Base-by-base conservation (phyloP, 164 flowering plant genomes). In the Taxillus chinensis region DNA sequence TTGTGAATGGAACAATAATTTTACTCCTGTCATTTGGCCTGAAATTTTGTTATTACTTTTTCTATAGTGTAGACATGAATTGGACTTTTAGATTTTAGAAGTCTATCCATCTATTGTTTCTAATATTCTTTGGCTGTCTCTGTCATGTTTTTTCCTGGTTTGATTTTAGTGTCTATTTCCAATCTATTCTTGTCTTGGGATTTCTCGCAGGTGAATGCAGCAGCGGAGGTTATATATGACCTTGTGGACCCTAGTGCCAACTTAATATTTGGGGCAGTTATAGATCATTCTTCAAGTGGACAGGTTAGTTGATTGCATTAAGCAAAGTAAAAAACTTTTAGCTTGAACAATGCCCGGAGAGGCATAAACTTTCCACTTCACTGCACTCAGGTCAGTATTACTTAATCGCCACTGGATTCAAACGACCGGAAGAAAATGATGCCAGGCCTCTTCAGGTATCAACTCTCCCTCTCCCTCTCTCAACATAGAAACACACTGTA, bases 311-410 rank as follows among this genome's bases (percentile, higher is more conserved):
- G 48, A 45, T 7, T 7, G 2, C 9, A 45, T 7, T 45, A 7
- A 7, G 9, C 48, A 45, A 45, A 45, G 27, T 27, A 27, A 27
- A 27, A 27, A 27, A 27, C 27, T 27, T 27, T 27, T 27, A 27
- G 27, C 27, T 7, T 45, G 9, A 45, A 1, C 11, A 45, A 11
- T 11, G 11, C 48, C 7, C 2, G 7, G 48, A 45, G 27, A 27
- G 27, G 27, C 27, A 27, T 27, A 27, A 27, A 27, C 27, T 27
- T 27, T 45, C 48, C 7, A 11, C 48, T 7, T 45, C 7, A 63
- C 46, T 57, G 40, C 49, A 10, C 57, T 61, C 71, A 72, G 75
- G 71, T 72, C 27, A 72, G 75, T 68, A 72, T 72, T 48, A 72
- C 75, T 68, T 72, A 50, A 72, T 72, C 27, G 75, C 60, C 48